These are phyloP conservation scores for Apiospora hydei DNA, from an alignment of 2,329 filamentous ascomycete species.

Conservation along the genomic window DNA sequence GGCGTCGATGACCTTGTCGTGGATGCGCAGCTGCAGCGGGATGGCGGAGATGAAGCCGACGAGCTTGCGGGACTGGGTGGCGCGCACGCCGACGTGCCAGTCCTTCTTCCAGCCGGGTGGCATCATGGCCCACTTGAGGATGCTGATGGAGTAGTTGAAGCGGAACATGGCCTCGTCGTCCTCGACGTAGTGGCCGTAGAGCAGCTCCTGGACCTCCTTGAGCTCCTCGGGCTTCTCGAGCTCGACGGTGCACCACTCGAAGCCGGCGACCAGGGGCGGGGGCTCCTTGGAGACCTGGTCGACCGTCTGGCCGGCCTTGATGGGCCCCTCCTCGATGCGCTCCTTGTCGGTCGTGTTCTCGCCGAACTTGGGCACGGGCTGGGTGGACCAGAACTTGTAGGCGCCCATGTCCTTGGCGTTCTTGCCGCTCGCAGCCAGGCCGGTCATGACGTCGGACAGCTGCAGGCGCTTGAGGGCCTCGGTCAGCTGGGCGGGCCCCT, in stretches of 20 bases:
- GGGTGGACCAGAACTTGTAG: slow-evolving; percentile 99
- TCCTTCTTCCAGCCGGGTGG: slow-evolving; percentile 91
- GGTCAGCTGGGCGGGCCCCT: slow-evolving; percentile 46
- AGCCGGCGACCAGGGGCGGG: slow-evolving; percentile 77
- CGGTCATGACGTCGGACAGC: slow-evolving; percentile 76
- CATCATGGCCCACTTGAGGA: slow-evolving; percentile 94
- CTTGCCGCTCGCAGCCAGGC: slow-evolving; percentile 79
- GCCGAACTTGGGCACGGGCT: slow-evolving; percentile 89
- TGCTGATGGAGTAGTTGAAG: slow-evolving; percentile 91
- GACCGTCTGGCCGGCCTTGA: slow-evolving; percentile 76
- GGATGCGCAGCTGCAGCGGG: slow-evolving; percentile 82
- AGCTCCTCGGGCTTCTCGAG: slow-evolving; percentile 79
- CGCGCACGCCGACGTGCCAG: slow-evolving; percentile 95
- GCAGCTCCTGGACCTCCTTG: slow-evolving; percentile 88
- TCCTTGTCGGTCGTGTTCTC: slow-evolving; percentile 56
- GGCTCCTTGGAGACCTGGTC: slow-evolving; percentile 83
- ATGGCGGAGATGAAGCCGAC: slow-evolving; percentile 97
- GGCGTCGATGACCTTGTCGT: slow-evolving; percentile 75
- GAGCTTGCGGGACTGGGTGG: slow-evolving; percentile 81
- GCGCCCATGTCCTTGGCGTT: slow-evolving; percentile 95
- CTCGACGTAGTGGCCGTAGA: slow-evolving; percentile 96
- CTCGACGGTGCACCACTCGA: slow-evolving; percentile 95
- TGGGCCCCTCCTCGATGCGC: slow-evolving; percentile 77
- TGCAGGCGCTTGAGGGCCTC: slow-evolving; percentile 68
- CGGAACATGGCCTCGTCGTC: slow-evolving; percentile 97